Base-by-base conservation (phyloP, 169 alveolate species). In the Plasmodium fragile region DNA sequence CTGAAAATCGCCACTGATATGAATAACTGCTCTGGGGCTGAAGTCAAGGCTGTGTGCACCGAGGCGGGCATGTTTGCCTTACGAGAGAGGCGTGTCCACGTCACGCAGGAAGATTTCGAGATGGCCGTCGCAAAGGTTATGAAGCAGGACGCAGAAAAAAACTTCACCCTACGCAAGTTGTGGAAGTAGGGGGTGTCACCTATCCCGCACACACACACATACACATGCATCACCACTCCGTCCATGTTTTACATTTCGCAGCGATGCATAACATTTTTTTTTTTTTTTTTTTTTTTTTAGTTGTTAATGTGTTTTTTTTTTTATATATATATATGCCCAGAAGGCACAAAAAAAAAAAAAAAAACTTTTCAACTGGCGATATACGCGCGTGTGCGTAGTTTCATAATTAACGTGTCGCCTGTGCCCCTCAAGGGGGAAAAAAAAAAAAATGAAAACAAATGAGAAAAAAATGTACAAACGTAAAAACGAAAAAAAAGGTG, bases 41-140 rank as follows among this genome's bases (percentile, higher is more conserved):
- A 99, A 92, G 98, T 99, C 11, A 99, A 97, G 96, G 99, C 99
- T 5, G 99, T 99, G n/a, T 99, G 99, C 95, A 98, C 99, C 18
- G 99, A 99, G 96, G 99, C 99, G 0, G 99, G 99, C 16, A 99
- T 99, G 99, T 99, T 99, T 95, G 99, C 99, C 4, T 97, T 99
- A 43, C 97, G 99, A 82, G 99, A 99, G 95, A 97, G 99, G 91
- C 98, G 99, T 95, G 99, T 98, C 81, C 99, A 98, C 94, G 99
- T 99, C 18, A 99, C 99, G 10, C 99, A 99, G 89, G 99, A 99
- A 92, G 99, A 99, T 81, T 99, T 99, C 84, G 98, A 98, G 83
- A 98, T 98, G 98, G 99, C 99, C 7, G 99, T 98, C 1, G 99
- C 99, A 1, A 98, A 98, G 94, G 99, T 98, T 18, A 98, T 97